phyloP scores from a whole-genome alignment of 148 eudicot species.

The Drosera capensis region DNA sequence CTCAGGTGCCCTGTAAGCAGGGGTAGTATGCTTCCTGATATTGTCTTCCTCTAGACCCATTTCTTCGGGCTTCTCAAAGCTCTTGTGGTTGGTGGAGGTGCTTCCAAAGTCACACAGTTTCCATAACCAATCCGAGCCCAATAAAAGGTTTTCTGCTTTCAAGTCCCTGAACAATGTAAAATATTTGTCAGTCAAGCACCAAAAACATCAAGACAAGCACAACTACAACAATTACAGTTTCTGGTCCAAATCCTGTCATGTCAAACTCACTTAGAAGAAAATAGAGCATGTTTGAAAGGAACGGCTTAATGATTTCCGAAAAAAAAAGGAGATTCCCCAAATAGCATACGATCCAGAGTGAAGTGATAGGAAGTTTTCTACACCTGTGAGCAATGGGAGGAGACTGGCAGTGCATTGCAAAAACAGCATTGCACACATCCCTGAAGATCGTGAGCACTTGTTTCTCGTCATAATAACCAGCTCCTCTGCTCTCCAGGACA shows the following conservation, averaged over 20 bases:
- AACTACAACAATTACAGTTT: not conserved
- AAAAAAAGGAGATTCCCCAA: not conserved
- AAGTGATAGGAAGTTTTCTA: slow-evolving; percentile 13
- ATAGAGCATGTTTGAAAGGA: too few relatives aligned
- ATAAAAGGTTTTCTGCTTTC: slow-evolving; percentile 89
- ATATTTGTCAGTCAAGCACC: not conserved
- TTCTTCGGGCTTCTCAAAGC: slow-evolving; percentile 94
- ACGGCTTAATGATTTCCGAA: not conserved
- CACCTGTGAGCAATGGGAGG: slow-evolving; percentile 99
- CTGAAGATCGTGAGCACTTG: slow-evolving; percentile 65
- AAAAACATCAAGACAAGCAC: not conserved
- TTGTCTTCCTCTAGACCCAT: slow-evolving; percentile 98
- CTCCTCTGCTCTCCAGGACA: slow-evolving; percentile 81
- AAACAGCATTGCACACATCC: slow-evolving; percentile 91
- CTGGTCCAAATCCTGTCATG: too few relatives aligned
- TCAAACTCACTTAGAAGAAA: too few relatives aligned
- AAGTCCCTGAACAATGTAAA: slow-evolving; percentile 43
- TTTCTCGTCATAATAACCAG: slow-evolving; percentile 81
- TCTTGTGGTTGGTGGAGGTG: slow-evolving; percentile 81
- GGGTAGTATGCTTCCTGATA: slow-evolving; percentile 95
- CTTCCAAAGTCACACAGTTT: slow-evolving; percentile 98
- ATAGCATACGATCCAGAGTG: not conserved
- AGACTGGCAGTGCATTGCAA: slow-evolving; percentile 93
- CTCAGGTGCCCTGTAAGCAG: slow-evolving; percentile 99
- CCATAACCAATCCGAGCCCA: slow-evolving; percentile 90